Base-by-base conservation (phyloP, 192 early-diverging fungal genomes). In the Backusella sp. region DNA sequence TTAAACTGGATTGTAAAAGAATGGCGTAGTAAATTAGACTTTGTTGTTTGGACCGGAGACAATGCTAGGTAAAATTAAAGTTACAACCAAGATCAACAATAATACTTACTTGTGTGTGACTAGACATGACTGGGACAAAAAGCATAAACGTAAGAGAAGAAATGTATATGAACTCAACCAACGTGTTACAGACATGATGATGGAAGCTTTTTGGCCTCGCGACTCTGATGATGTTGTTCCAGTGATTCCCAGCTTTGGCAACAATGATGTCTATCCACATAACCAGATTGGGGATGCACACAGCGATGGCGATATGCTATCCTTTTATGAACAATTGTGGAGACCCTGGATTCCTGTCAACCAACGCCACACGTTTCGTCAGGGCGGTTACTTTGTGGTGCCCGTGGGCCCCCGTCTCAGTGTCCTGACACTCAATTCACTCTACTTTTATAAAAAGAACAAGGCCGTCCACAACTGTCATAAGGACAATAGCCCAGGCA, bases 1-100 rank as follows among this genome's bases (percentile, higher is more conserved):
- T 74, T 88, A 28, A 73, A 87, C 8, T 88, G 90, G 80, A 69
- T 93, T 62, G 75, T 77, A 15, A 46, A 37, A 1, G 72, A 85
- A 12, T 83, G 82, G 70, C 66, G 56, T 15, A 72, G 82, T 21
- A 77, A 82, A 7, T 73, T 91, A 5, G 92, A 93, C 76, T 93
- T 93, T 86, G 88, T 93, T 0, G 73, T 89, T 4, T 93, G 89
- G 87, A 93, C 91, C 2, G 92, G 92, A 2, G 92, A 93, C 73
- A 91, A 87, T 82, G 86, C 88, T 4, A 85, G 84, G 88, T 87
- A 83, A 52, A 83, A 52, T 41, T 62, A 34, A 49, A 7, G 21
- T 46, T 46, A 30, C 66, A 59, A 59, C 53, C 6, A 59, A 23
- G 30, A 36, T 12, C 46, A 36, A 14, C 42, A 68, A 67, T 9